A percentile compares a stretch with the other conserved stretches of the same genome.
Conservation (phyloP, 164 flowering plant species). For the Akebia trifoliata region DNA sequence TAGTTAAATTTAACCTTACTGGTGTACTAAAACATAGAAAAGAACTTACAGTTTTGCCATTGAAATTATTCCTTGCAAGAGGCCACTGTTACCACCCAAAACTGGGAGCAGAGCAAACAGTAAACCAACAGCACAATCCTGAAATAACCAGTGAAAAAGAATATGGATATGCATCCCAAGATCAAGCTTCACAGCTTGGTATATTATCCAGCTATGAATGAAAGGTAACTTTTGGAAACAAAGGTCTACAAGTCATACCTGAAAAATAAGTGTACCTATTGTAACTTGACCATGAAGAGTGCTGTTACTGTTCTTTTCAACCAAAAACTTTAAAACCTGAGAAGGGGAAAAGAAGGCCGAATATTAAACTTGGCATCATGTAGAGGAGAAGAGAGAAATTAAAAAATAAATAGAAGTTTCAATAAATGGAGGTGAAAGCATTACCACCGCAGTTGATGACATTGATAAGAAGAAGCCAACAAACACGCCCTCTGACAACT, state of each 20-base stretch:
- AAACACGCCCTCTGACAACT: slow-evolving; percentile 87
- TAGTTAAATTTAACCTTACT: too few relatives aligned
- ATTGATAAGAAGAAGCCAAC: slow-evolving; percentile 89
- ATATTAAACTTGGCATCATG: slow-evolving; percentile 5
- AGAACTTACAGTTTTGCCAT: slow-evolving; percentile 84
- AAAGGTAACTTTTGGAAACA: neutral
- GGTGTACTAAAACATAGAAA: slow-evolving; percentile 9
- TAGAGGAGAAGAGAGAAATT: neutral
- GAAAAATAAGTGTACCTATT: slow-evolving; percentile 90
- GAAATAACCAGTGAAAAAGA: slow-evolving; percentile 20
- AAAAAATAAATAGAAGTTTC: neutral
- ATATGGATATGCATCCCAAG: slow-evolving; percentile 4
- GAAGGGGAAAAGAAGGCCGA: slow-evolving; percentile 10
- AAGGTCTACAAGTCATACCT: slow-evolving; percentile 43
- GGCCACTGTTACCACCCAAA: slow-evolving; percentile 87
- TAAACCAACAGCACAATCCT: slow-evolving; percentile 99
- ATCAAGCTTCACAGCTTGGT: neutral
- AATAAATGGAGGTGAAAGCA: slow-evolving; percentile 11
- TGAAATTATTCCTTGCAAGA: slow-evolving; percentile 67
- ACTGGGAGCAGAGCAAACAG: slow-evolving; percentile 96
- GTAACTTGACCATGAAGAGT: slow-evolving; percentile 92
- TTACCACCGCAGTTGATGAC: slow-evolving; percentile 99
- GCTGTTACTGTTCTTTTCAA: slow-evolving; percentile 59
- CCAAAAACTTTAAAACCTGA: slow-evolving; percentile 87
- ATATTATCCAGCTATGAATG: neutral